Conservation (phyloP, 352 stramenopile species). For the Halophytophthora polymorphica region DNA sequence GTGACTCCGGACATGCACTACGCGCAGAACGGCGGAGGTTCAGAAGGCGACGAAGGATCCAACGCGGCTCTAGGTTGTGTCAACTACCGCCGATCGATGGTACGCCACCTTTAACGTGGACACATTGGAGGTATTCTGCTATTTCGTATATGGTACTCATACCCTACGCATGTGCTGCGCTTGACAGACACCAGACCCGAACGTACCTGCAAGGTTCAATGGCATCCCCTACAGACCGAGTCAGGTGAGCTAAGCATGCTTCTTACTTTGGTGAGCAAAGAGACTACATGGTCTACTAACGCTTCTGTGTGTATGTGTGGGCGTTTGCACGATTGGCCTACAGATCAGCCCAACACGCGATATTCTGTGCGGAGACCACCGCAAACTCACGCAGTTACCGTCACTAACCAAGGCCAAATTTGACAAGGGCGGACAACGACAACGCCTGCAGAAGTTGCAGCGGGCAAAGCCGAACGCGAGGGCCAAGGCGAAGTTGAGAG, state of each 20-base stretch:
- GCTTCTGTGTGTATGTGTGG: background rate
- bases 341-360: conserved; percentile 49
- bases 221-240: conserved; percentile 55
- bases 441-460: conserved; percentile 10
- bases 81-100: conserved; percentile 17
- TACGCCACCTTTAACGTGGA: conserved; percentile 3
- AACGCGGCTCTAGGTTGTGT: conserved; percentile 2
- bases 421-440: background rate
- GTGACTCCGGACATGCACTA: background rate
- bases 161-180: background rate
- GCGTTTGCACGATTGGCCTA: background rate
- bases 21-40: background rate
- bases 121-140: background rate
- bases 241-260: conserved; percentile 25
- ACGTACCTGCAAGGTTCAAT: conserved; percentile 62
- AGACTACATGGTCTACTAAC: background rate
- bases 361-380: conserved; percentile 45
- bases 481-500: conserved; percentile 14
- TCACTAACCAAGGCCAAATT: conserved; percentile 25
- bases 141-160: background rate
- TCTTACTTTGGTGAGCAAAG: background rate
- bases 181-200: conserved; percentile 40
- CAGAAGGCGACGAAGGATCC: conserved; percentile 1
- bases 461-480: conserved; percentile 21
- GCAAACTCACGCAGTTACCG: conserved; percentile 47